Evolutionary conservation across 495 filamentous ascomycete species (phyloP).

Genomic region (Physcia stellaris): DNA sequence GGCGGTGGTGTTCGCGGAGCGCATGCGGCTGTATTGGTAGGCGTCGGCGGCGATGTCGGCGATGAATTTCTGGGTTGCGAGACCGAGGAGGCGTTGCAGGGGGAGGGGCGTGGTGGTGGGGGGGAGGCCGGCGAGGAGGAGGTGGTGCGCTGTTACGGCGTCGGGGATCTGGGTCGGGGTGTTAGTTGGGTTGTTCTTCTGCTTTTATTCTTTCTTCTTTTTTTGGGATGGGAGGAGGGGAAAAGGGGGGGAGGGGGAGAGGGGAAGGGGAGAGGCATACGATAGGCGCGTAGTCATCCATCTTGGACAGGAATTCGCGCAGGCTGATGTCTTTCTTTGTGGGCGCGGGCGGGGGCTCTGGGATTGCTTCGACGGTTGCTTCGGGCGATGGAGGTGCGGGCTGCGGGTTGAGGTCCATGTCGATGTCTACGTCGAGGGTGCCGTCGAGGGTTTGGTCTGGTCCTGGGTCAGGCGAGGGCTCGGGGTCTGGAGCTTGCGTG

Average conservation of each 20-base stretch:
- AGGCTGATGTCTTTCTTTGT: slow-evolving; percentile 82
- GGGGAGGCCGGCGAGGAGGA: slow-evolving; percentile 84
- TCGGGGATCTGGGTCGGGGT: slow-evolving; percentile 65
- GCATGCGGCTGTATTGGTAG: slow-evolving; percentile 92
- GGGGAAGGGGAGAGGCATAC: slow-evolving; percentile 35
- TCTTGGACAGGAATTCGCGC: slow-evolving; percentile 81
- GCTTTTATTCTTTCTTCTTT: too few relatives aligned
- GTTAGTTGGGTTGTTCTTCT: neutral
- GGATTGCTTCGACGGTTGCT: slow-evolving; percentile 10
- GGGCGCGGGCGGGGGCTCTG: slow-evolving; percentile 20
- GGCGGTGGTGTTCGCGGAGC: slow-evolving; percentile 64
- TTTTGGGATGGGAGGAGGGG: too few relatives aligned
- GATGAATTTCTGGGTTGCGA: slow-evolving; percentile 96
- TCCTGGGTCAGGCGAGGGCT: too few relatives aligned
- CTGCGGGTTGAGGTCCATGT: slow-evolving; percentile 23
- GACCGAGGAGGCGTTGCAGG: slow-evolving; percentile 81
- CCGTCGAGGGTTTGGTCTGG: slow-evolving; percentile 15
- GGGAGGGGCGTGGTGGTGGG: slow-evolving; percentile 67
- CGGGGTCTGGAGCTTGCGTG: too few relatives aligned
- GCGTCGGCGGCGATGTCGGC: slow-evolving; percentile 95
- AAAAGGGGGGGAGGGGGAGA: neutral
- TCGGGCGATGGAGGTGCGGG: slow-evolving; percentile 14
- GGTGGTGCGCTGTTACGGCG: slow-evolving; percentile 94
- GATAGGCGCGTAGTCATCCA: slow-evolving; percentile 98
- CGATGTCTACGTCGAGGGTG: slow-evolving; percentile 33